phyloP scores from a whole-genome alignment of 2,329 filamentous ascomycete species.

The Trichoderma simmonsii region DNA sequence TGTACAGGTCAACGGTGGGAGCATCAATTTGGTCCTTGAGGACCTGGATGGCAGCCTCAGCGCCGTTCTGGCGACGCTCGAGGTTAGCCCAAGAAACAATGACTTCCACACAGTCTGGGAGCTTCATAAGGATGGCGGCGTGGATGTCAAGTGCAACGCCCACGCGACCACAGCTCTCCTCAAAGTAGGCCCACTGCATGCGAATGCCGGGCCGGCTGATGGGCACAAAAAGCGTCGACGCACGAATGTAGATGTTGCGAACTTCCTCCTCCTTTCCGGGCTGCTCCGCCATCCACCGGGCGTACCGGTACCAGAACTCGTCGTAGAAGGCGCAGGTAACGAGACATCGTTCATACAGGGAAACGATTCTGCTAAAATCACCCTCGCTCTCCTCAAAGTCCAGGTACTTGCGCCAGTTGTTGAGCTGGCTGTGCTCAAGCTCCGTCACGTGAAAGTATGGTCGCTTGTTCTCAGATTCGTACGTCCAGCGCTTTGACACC shows the following conservation, averaged over 20 bases:
- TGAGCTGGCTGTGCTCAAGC: slow-evolving; percentile 77
- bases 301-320: slow-evolving; percentile 97
- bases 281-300: slow-evolving; percentile 85
- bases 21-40: slow-evolving; percentile 79
- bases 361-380: slow-evolving; percentile 69
- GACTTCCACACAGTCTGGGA: slow-evolving; percentile 82
- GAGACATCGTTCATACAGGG: slow-evolving; percentile 90
- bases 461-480: slow-evolving; percentile 89
- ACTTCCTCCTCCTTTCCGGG: slow-evolving; percentile 81
- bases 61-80: slow-evolving; percentile 75
- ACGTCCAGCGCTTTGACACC: slow-evolving; percentile 90
- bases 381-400: slow-evolving; percentile 91
- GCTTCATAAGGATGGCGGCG: slow-evolving; percentile 68
- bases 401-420: slow-evolving; percentile 93
- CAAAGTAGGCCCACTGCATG: slow-evolving; percentile 90
- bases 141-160: slow-evolving; percentile 84
- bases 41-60: slow-evolving; percentile 80
- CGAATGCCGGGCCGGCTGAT: slow-evolving; percentile 80
- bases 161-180: slow-evolving; percentile 76
- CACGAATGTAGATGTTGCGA: slow-evolving; percentile 86
- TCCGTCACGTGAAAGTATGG: slow-evolving; percentile 97
- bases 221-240: slow-evolving; percentile 79
- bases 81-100: slow-evolving; percentile 86
- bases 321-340: slow-evolving; percentile 94
- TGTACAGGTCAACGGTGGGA: slow-evolving; percentile 67